Base-by-base conservation (phyloP, 805 yeast species). In the Zygoascus tannicola region DNA sequence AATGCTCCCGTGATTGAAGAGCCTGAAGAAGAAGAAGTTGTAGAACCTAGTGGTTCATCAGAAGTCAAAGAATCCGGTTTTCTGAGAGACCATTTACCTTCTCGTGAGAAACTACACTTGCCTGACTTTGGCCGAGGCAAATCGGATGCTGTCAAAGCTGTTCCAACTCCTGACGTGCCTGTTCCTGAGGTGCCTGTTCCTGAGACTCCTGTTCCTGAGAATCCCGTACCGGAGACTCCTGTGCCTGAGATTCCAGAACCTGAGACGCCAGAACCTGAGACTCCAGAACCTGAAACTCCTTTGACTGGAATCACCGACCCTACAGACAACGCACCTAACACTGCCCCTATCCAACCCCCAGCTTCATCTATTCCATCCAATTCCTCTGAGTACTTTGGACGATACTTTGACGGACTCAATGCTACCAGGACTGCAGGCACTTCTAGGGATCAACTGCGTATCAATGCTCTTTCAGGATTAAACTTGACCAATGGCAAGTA, bases 131-230 rank as follows among this genome's bases (percentile, higher is more conserved):
- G 16, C 10, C 18, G 21, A 14, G 12, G 21, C 14, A 21, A 35
- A 26, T 10, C 21, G 5, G n/a, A 19, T 4, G 38, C 3, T 22
- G 40, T 22, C 21, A 26, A 22, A 3, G 19, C 14, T 10, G 40
- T 22, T 5, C 5, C 32, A 12, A n/a, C 30, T 37, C 14, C 30
- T 14, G 40, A 21, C 10, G 35, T 7, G 7, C 19, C 35, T 33
- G 35, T 16, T 7, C 35, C 15, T 8, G 35, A 33, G 35, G n/a
- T 15, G 7, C 19, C 15, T 33, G 7, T 19, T 8, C 40, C 40
- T 36, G 40, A n/a, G 7, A 15, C n/a, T 36, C 32, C 32, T n/a
- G n/a, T 7, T 15, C 35, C 28, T 7, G 43, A 40, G 23, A 20
- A 3, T 4, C 33, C 40, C 8, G 26, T 4, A 16, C 14, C 12